phyloP scores from a whole-genome alignment of 768 basidiomycete species.

The Dacryopinax primogenitus region DNA sequence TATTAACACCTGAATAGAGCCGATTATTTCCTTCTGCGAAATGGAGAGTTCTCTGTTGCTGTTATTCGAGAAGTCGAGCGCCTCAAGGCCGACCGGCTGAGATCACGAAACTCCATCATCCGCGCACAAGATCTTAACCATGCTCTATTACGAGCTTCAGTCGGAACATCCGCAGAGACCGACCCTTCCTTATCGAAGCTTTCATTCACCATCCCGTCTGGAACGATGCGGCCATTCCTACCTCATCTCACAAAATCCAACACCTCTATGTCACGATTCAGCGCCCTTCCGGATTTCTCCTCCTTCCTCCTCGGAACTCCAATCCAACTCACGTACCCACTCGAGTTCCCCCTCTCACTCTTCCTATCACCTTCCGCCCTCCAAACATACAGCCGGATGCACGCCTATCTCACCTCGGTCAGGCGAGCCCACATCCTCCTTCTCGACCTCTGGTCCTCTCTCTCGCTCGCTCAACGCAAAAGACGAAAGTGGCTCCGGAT shows the following conservation, averaged over 20 bases:
- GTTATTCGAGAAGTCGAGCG: constrained; percentile 79
- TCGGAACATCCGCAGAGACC: constrained; percentile 78
- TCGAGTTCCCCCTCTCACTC: constrained; percentile 80
- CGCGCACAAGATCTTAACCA: constrained; percentile 83
- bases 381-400: constrained; percentile 58
- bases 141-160: constrained; percentile 71
- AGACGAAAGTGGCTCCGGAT: constrained; percentile 76
- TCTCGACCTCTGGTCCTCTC: constrained; percentile 68
- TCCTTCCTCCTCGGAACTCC: constrained; percentile 63
- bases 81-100: constrained; percentile 65
- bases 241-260: constrained; percentile 41
- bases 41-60: constrained; percentile 75
- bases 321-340: constrained; percentile 51
- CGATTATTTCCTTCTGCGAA: constrained; percentile 75
- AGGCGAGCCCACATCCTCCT: constrained; percentile 73
- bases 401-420: constrained; percentile 70
- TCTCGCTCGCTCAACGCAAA: constrained; percentile 75
- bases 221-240: constrained; percentile 67
- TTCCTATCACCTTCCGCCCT: constrained; percentile 71
- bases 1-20: constrained; percentile 37
- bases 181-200: constrained; percentile 64
- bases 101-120: constrained; percentile 57
- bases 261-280: background rate
- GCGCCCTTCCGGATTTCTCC: constrained; percentile 2
- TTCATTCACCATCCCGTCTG: constrained; percentile 64